phyloP scores from a whole-genome alignment of 1,139 yeast species.

The Diutina mesorugosa region DNA sequence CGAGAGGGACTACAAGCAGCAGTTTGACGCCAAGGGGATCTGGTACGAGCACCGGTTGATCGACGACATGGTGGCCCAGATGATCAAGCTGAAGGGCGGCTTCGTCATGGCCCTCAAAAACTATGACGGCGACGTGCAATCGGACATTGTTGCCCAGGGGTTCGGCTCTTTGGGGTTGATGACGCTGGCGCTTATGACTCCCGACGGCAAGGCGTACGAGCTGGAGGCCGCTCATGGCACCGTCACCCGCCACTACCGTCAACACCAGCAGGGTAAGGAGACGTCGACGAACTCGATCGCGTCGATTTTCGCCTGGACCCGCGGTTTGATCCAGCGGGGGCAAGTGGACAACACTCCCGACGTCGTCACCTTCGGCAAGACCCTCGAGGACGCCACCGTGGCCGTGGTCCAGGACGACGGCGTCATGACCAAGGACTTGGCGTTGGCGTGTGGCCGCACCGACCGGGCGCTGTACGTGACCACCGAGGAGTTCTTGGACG shows the following conservation, averaged over 20 bases:
- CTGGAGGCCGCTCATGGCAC: slow-evolving; percentile 85
- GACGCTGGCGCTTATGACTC: slow-evolving; percentile 78
- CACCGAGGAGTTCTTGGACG: slow-evolving; percentile 64
- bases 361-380: slow-evolving; percentile 53
- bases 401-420: slow-evolving; percentile 65
- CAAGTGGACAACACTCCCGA: slow-evolving; percentile 60
- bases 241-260: slow-evolving; percentile 78
- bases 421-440: slow-evolving; percentile 75
- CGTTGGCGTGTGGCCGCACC: slow-evolving; percentile 58
- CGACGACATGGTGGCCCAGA: slow-evolving; percentile 84
- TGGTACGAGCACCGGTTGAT: slow-evolving; percentile 75
- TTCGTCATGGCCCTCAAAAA: slow-evolving; percentile 74
- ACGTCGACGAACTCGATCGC: slow-evolving; percentile 81
- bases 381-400: slow-evolving; percentile 54
- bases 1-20: slow-evolving; percentile 39
- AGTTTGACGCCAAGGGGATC: slow-evolving; percentile 55
- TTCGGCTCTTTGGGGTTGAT: slow-evolving; percentile 74
- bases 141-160: slow-evolving; percentile 80
- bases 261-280: slow-evolving; percentile 73
- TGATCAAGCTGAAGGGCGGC: slow-evolving; percentile 78
- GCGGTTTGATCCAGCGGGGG: slow-evolving; percentile 76
- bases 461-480: slow-evolving; percentile 58
- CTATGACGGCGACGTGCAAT: slow-evolving; percentile 80
- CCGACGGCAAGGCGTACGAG: slow-evolving; percentile 76
- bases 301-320: slow-evolving; percentile 77